These are phyloP conservation scores for Diaporthe sp. DNA, from an alignment of 2,329 filamentous ascomycete species.

Conservation along the genomic window DNA sequence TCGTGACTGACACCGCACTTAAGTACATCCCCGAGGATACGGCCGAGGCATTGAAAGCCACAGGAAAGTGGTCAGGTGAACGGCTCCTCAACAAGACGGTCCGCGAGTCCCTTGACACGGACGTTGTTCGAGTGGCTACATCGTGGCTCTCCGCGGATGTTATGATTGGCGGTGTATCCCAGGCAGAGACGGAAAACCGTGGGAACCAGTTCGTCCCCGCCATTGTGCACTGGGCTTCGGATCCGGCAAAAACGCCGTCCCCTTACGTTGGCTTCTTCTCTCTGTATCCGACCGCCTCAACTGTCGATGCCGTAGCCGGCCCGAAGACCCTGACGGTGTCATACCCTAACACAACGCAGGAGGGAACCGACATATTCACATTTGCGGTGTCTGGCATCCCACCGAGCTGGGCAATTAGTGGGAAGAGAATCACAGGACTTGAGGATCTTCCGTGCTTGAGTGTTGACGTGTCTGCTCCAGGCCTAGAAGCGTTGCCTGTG, in stretches of 20 bases:
- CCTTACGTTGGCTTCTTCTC: conserved; percentile 55
- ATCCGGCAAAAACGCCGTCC: conserved; percentile 52
- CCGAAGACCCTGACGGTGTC: conserved; percentile 49
- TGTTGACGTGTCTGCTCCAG: conserved; percentile 53
- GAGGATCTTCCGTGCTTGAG: conserved; percentile 54
- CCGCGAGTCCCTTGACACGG: conserved; percentile 49
- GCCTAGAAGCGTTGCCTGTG: conserved; percentile 51
- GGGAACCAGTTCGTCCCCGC: conserved; percentile 58
- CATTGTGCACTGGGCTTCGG: conserved; percentile 60
- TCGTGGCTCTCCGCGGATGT: conserved; percentile 57
- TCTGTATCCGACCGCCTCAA: conserved; percentile 57
- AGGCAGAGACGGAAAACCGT: conserved; percentile 52
- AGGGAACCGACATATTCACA: conserved; percentile 54
- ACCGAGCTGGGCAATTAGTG: conserved; percentile 52
- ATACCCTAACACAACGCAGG: conserved; percentile 56
- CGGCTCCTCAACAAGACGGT: conserved; percentile 52
- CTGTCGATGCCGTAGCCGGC: conserved; percentile 54
- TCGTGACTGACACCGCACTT: conserved; percentile 51
- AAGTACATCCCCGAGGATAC: conserved; percentile 47
- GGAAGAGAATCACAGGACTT: conserved; percentile 46
- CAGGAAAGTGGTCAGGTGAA: conserved; percentile 50
- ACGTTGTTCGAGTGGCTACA: conserved; percentile 49
- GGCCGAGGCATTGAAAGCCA: conserved; percentile 47
- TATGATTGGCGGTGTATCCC: conserved; percentile 56
- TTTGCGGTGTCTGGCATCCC: conserved; percentile 54